A percentile compares a stretch with the other conserved stretches of the same genome.
Conservation (phyloP, 768 basidiomycete species). For the Exsudoporus frostii region DNA sequence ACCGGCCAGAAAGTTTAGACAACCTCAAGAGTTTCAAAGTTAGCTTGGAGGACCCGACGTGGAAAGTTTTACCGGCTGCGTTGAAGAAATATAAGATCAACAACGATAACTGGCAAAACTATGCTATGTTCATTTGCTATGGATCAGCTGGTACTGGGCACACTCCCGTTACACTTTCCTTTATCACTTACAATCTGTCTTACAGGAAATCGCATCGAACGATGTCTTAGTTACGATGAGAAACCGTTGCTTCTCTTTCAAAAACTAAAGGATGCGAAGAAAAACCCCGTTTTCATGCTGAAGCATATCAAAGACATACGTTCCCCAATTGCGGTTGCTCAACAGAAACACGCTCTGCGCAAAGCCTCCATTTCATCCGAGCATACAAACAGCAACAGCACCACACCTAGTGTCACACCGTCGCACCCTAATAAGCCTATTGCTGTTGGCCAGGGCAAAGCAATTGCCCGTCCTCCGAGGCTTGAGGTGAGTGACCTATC, state of each 20-base stretch:
- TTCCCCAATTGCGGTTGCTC: constrained; percentile 94
- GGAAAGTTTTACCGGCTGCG: constrained; percentile 97
- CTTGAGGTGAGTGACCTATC: constrained; percentile 67
- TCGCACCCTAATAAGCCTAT: constrained; percentile 24
- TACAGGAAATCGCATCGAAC: constrained; percentile 75
- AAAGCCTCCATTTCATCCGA: constrained; percentile 55
- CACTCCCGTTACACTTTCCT: background rate
- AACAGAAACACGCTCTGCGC: constrained; percentile 90
- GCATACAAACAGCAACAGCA: constrained; percentile 13
- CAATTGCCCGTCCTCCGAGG: constrained; percentile 57
- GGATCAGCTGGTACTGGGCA: constrained; percentile 70
- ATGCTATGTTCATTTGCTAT: constrained; percentile 99
- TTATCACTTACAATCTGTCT: background rate
- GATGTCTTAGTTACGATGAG: constrained; percentile 96
- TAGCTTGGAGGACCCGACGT: constrained; percentile 95
- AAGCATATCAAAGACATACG: constrained; percentile 93
- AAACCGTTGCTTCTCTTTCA: constrained; percentile 97
- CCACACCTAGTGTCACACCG: constrained; percentile 18
- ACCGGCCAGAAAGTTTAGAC: constrained; percentile 63
- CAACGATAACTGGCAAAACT: constrained; percentile 97
- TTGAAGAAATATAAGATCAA: constrained; percentile 99
- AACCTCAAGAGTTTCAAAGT: constrained; percentile 96
- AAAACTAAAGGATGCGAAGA: constrained; percentile 93
- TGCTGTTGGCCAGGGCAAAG: constrained; percentile 30
- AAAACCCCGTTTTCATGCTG: constrained; percentile 99